Base-by-base conservation (phyloP, 805 yeast genomes). In the Myxozyma sirexii region DNA sequence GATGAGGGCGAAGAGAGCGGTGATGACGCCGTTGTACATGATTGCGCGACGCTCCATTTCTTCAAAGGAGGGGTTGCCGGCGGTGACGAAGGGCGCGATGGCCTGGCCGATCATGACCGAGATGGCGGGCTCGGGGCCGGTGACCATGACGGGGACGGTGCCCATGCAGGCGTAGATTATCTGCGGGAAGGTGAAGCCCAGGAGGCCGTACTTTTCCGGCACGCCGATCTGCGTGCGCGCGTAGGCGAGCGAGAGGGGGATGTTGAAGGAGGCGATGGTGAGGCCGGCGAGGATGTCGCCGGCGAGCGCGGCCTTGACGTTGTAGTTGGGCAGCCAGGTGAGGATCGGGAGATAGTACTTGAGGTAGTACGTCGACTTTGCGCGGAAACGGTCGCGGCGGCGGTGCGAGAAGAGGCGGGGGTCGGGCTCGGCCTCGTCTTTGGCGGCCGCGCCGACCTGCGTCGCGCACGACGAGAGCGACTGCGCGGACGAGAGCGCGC, bases 101-200 rank as follows among this genome's bases (percentile, higher is more conserved):
- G 87, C 84, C 67, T 87, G 93, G 1, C 97, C 97, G 26, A 88
- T 84, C 13, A 91, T 84, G 67, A 92, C 77, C 0, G 96, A 88
- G 7, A 90, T 84, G 0, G 96, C 92, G 19, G 93, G 92, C 72
- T 91, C 96, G 0, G 97, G 97, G 0, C 97, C 97, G 19, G 91
- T 96, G 41, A 90, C 84, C 87, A 91, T 83, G 60, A 86, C 86
- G 0, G 97, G 97, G 0, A 90, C 96, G 0, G 94, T 82, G 0
- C 97, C 97, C 60, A 90, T 78, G 2, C 90, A 61, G 5, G 90
- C 80, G 70, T 91, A 91, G 6, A 88, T 75, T n/a, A 87, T 74
- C 0, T 97, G 96, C 0, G 94, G 90, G 2, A 88, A 77, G 0
- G 89, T 85, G 49, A 90, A 79, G 0, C 91, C 89, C 64, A 85